Conservation (phyloP, 2,329 filamentous ascomycete species). For the Clathrospora elynae region DNA sequence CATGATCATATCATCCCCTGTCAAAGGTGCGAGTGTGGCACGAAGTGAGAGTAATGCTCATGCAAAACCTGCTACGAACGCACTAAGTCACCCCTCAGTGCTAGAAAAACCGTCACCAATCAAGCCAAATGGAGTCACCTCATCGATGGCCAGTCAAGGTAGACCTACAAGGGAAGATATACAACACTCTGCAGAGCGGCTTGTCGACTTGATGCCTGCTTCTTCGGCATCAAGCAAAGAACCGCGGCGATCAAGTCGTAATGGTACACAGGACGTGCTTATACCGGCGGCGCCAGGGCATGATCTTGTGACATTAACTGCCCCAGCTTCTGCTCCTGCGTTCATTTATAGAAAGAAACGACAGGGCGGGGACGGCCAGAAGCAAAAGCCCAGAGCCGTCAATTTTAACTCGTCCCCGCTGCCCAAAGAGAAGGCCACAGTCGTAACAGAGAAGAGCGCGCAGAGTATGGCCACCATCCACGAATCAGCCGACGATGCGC, state of each 20-base stretch:
- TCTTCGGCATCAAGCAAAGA: neutral
- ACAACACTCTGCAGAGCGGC: constrained; percentile 23
- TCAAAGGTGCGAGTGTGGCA: neutral
- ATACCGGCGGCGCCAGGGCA: constrained; percentile 8
- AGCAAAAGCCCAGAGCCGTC: constrained; percentile 25
- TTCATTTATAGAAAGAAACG: constrained; percentile 35
- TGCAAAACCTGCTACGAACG: neutral
- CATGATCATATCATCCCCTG: constrained; percentile 30
- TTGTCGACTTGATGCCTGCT: constrained; percentile 3
- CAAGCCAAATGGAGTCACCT: constrained; percentile 5
- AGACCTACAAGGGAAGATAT: constrained; percentile 11
- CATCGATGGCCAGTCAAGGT: constrained; percentile 4
- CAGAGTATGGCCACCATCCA: neutral
- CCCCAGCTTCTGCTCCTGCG: constrained; percentile 30
- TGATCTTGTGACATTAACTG: constrained; percentile 30
- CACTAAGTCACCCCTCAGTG: too few species aligned
- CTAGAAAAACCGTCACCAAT: too few species aligned
- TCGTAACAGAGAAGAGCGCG: neutral
- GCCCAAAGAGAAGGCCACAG: constrained; percentile 3
- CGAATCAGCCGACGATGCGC: neutral
- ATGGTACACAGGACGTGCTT: neutral
- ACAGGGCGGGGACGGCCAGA: constrained; percentile 9
- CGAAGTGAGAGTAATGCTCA: neutral
- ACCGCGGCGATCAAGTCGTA: constrained; percentile 1
- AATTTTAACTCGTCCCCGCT: constrained; percentile 35